A percentile compares a stretch with the other conserved stretches of the same genome.
Conservation (phyloP, 345 rosid genomes). For the Kandelia obovata region DNA sequence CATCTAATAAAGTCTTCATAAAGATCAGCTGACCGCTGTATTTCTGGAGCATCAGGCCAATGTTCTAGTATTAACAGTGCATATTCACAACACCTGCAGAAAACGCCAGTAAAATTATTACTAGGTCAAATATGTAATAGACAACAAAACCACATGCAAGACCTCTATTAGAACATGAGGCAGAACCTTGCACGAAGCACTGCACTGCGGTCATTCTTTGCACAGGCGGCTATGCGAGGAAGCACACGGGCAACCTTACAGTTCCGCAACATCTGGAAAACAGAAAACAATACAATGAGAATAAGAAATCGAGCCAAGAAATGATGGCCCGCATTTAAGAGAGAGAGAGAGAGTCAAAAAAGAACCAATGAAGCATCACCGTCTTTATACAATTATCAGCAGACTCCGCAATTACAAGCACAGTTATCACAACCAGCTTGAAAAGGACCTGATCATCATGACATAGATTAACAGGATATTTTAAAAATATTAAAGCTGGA, state of each 20-base stretch:
- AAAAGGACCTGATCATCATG: slow-evolving; percentile 88
- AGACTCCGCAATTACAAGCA: slow-evolving; percentile 99
- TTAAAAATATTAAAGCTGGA: slow-evolving; percentile 17
- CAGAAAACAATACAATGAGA: slow-evolving; percentile 25
- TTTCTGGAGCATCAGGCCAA: slow-evolving; percentile 99
- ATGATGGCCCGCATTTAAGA: not conserved
- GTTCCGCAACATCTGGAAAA: slow-evolving; percentile 79
- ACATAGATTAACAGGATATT: slow-evolving; percentile 28
- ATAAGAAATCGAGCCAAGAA: slow-evolving; percentile 9
- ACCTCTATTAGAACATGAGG: slow-evolving; percentile 13
- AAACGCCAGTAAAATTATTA: not conserved
- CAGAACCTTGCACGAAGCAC: slow-evolving; percentile 82
- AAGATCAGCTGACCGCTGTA: slow-evolving; percentile 82
- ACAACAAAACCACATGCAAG: slow-evolving; percentile 14
- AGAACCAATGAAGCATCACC: slow-evolving; percentile 33
- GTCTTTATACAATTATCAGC: slow-evolving; percentile 99
- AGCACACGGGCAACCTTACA: slow-evolving; percentile 93
- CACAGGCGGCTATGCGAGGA: slow-evolving; percentile 86
- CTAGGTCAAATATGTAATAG: slow-evolving; percentile 4
- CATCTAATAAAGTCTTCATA: slow-evolving; percentile 88
- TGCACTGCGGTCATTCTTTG: slow-evolving; percentile 90
- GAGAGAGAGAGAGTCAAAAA: slow-evolving; percentile 1
- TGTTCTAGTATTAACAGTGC: slow-evolving; percentile 86
- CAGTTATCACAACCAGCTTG: slow-evolving; percentile 99
- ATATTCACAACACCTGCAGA: slow-evolving; percentile 91